Evolutionary conservation across 495 filamentous ascomycete genomes (phyloP).

Genomic region (Hapsidospora chrysogenum): DNA sequence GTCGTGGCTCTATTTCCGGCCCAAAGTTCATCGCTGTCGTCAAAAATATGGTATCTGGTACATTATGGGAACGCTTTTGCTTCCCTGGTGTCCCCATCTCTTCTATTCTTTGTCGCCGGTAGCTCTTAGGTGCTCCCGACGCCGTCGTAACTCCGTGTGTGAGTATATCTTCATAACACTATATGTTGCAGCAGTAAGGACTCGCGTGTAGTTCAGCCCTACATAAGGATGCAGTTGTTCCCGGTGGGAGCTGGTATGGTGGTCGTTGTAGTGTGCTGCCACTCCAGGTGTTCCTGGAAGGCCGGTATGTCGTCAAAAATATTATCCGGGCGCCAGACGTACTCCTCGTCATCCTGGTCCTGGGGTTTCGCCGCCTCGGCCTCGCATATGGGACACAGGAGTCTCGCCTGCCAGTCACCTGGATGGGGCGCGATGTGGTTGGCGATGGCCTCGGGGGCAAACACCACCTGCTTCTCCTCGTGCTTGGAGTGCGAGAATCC

Average conservation of each 20-base stretch:
- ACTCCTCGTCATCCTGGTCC: slow-evolving; percentile 26
- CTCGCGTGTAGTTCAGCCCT: no score
- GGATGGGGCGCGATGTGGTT: slow-evolving; percentile 26
- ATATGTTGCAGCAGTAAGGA: no score
- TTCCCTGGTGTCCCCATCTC: no score
- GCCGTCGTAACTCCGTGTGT: no score
- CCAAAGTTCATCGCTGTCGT: no score
- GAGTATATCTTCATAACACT: no score
- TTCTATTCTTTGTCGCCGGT: no score
- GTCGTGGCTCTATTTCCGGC: no score
- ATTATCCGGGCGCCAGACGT: slow-evolving; percentile 16
- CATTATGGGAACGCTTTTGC: no score
- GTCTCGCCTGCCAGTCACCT: slow-evolving; percentile 22
- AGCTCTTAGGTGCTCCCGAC: no score
- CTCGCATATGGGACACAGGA: slow-evolving; percentile 30
- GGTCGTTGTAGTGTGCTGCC: slow-evolving; percentile 25
- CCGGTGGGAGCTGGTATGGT: no score
- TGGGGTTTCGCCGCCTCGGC: slow-evolving; percentile 3
- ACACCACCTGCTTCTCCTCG: slow-evolving; percentile 25
- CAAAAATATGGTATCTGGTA: no score
- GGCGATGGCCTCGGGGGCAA: slow-evolving; percentile 28
- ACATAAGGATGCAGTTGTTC: slow-evolving; percentile 23
- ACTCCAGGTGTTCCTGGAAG: slow-evolving; percentile 29
- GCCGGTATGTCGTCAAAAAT: slow-evolving; percentile 21
- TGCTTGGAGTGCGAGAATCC: slow-evolving; percentile 8